phyloP scores from a whole-genome alignment of 2,329 filamentous ascomycete genomes.

The Zasmidium citrigriseum region DNA sequence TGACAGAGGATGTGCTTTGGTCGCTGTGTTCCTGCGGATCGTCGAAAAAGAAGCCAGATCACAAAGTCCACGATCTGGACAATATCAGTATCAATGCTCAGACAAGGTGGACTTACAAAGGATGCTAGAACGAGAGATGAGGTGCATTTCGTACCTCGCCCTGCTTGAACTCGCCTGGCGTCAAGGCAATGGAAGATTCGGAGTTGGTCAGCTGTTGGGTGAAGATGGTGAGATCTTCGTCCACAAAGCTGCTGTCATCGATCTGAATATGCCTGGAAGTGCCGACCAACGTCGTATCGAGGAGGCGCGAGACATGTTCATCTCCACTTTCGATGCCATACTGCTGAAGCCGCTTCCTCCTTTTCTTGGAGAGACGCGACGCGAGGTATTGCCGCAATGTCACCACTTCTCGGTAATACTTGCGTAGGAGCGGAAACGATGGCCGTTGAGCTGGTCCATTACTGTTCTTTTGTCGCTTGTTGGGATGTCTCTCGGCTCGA shows the following conservation, averaged over 20 bases:
- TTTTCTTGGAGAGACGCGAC: constrained; percentile 20
- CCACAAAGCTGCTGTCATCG: constrained; percentile 28
- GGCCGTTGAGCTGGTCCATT: constrained; percentile 4
- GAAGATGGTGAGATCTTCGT: constrained; percentile 45
- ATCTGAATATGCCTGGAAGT: constrained; percentile 39
- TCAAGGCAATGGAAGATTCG: constrained; percentile 17
- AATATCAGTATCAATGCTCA: constrained; percentile 20
- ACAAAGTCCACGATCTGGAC: constrained; percentile 51
- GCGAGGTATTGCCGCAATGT: constrained; percentile 32
- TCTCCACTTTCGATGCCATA: constrained; percentile 16
- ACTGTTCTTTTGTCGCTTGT: constrained; percentile 18
- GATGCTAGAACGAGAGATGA: constrained; percentile 37
- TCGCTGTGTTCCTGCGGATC: constrained; percentile 50
- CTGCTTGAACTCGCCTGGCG: constrained; percentile 37
- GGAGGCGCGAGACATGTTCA: constrained; percentile 54
- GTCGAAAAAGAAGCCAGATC: constrained; percentile 75
- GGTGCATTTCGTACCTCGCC: constrained; percentile 42
- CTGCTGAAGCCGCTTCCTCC: constrained; percentile 27
- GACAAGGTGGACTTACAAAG: constrained; percentile 48
- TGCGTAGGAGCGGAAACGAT: constrained; percentile 22
- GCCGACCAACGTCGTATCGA: constrained; percentile 72
- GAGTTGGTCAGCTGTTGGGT: constrained; percentile 45
- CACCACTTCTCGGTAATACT: constrained; percentile 30
- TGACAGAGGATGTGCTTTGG: constrained; percentile 79
- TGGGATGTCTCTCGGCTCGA: constrained; percentile 5